phyloP scores from a whole-genome alignment of 139 green algal species.

The Chlamydomonas incerta region DNA sequence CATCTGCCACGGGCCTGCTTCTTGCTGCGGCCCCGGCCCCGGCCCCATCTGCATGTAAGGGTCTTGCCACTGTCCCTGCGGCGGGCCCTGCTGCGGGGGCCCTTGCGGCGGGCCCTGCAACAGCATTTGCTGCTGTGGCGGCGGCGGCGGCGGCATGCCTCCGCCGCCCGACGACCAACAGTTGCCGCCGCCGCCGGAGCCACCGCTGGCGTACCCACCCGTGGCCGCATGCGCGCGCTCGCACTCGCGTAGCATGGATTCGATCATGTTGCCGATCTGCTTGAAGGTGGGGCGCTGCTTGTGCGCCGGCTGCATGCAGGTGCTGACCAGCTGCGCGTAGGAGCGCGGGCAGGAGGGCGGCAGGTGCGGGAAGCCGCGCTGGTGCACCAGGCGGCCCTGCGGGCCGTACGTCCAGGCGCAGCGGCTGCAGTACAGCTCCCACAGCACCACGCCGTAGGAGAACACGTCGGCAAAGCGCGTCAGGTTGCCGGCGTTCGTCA shows the following conservation, averaged over 20 bases:
- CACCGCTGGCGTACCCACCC: no score
- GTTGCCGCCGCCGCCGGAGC: no score
- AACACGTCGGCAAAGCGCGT: slow-evolving; percentile 45
- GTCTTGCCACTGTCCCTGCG: no score
- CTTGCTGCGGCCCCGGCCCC: no score
- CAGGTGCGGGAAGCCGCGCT: slow-evolving; percentile 40
- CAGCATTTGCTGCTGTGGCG: no score
- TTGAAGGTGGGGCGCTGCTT: slow-evolving; percentile 42
- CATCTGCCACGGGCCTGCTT: no score
- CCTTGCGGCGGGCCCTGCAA: no score
- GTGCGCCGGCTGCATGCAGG: slow-evolving; percentile 37
- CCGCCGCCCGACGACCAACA: no score
- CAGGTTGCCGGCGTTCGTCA: slow-evolving; percentile 31
- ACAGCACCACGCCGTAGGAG: slow-evolving; percentile 47
- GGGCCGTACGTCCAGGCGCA: slow-evolving; percentile 26
- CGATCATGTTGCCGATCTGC: slow-evolving; percentile 24
- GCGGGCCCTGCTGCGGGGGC: no score
- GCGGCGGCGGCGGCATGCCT: no score
- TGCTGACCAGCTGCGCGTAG: slow-evolving; percentile 1
- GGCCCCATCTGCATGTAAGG: no score
- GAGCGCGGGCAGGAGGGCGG: slow-evolving; percentile 7
- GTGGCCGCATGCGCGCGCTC: no score
- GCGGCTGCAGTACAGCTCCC: slow-evolving; percentile 48
- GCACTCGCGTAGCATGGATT: slow-evolving; percentile 8
- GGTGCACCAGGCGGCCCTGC: background rate